Base-by-base conservation (phyloP, 2,329 filamentous ascomycete genomes). In the Ophidiomyces ophidiicola region DNA sequence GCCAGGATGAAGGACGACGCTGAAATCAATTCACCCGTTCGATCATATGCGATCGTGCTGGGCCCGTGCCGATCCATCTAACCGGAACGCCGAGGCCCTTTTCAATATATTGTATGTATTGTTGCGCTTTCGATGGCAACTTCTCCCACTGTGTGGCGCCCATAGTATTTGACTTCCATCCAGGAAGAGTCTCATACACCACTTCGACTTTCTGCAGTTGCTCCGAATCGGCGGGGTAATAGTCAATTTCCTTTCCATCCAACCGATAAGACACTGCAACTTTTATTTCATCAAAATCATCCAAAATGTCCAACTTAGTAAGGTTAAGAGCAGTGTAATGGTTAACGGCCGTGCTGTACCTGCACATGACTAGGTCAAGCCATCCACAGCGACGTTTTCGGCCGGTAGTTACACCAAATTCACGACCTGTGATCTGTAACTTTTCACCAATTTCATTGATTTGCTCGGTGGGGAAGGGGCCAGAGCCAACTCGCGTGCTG, bases 51-150 rank as follows among this genome's bases (percentile, higher is more conserved):
- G 76, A 72, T 46, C 74, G 62, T 32, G 64, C 68, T 40, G 74
- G 74, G 8, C 75, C 75, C 6, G 74, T 76, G 26, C 75, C 75
- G 52, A 79, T 75, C 63, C 71, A 78, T 61, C 71, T 75, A 42
- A 78, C 61, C 45, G 63, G 67, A 28, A 78, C 68, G 34, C 68
- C 71, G 40, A 74, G 66, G 45, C 70, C 63, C 34, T 51, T 49
- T 61, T 78, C 75, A 48, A 78, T 74, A 54, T 69, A 78, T 57
- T 75, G 68, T 41, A 79, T 62, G 49, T 79, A 79, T 44, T 68
- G 68, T 47, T 65, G 63, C 19, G 75, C 75, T 42, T 76, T 70
- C 41, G 55, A 53, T 1, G 75, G 75, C 34, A 79, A 53, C 15
- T 75, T 67, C 35, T 71, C 69, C 53, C 66, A 79, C 46, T 60